Evolutionary conservation across 177 flowering plant genomes (phyloP), one percentile per base, ranked within the genome.

Genomic region (Telopea speciosissima): DNA sequence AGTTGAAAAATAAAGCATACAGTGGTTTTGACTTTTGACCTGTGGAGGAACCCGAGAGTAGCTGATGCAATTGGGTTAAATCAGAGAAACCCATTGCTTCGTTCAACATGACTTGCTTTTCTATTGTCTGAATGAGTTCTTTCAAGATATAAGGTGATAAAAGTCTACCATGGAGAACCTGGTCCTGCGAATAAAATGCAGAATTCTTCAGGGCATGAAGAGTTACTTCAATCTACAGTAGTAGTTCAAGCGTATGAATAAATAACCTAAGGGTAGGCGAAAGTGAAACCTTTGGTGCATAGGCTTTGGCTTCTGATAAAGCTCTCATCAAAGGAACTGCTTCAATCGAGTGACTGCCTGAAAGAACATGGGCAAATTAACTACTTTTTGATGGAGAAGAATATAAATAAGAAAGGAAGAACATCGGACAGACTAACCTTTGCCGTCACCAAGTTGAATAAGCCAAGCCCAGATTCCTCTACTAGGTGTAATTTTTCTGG

Each of bases 111-210:
- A 33, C 40, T 61, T 54, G 74, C 73, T 62, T 73, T 72, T 62
- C 31, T 63, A 25, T 64, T 10, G 58, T 61, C 44, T 73, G 70
- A 24, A 73, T 67, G 60, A 67, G 75, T 40, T 73, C 75, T 73
- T 42, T n/a, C 70, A 73, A 67, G 16, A 73, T 66, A 67, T 61
- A 49, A 44, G 66, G 31, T 40, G 75, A 73, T 67, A 73, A 25
- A 25, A 40, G 45, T 52, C 44, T 67, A 36, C 62, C 67, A 45
- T 72, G 17, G 56, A 72, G 70, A 62, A 62, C 52, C 23, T 67
- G 66, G 49, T 73, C 75, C 75, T 73, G 70, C 8, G 26, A 36
- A 62, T 17, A 67, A 61, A 25, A 42, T 23, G 54, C 70, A 61
- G 14, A 26, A 13, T 23, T 60, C 24, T 31, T 33, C 19, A 58